Evolutionary conservation across 129 eudicot species (phyloP), one percentile per base, ranked within the genome.

Genomic region (Chrysanthemum makinoi): DNA sequence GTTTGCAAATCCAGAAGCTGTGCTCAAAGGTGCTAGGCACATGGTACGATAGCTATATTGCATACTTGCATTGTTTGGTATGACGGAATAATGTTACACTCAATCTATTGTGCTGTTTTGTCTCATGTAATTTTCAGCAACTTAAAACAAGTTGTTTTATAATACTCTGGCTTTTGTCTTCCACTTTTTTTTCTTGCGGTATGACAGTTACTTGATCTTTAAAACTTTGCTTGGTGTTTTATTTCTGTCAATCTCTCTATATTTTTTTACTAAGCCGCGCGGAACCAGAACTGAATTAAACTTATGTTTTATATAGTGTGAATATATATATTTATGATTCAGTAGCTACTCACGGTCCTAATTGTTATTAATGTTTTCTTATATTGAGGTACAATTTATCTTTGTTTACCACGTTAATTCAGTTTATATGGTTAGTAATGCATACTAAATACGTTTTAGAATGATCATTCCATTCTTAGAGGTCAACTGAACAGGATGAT

Each of bases 1-100:
- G 84, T 89, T 93, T 82, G 90, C 85, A 30, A 85, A 90, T 28
- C 92, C 98, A 48, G 88, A 93, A 80, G 84, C 88, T 30, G 98
- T 93, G 70, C 85, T 93, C 19, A 86, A 44, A 86, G 98, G 96
- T 51, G 98, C 98, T 65, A 89, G 96, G 77, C 96, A 93, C 90
- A 93, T 93, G 98, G 98, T 91, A 83, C 65, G 84, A 20, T 57
- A 66, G 73, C 74, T 43, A 66, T 19, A 52, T 65, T 20, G 62
- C 26, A 10, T 57, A 18, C 28, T 57, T 57, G 62, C 62, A 10
- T 57, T 57, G 33, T 57, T 57, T 56, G 61, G 30, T 56, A 56
- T 56, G 13, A 56, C 14, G 15, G 62, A 56, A 9, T 56, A 6
- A 6, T 39, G 8, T 39, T 39, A 39, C 46, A 5, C 46, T 39